Evolutionary conservation across 305 asterid genomes (phyloP).

Genomic region (Fraxinus greggii): DNA sequence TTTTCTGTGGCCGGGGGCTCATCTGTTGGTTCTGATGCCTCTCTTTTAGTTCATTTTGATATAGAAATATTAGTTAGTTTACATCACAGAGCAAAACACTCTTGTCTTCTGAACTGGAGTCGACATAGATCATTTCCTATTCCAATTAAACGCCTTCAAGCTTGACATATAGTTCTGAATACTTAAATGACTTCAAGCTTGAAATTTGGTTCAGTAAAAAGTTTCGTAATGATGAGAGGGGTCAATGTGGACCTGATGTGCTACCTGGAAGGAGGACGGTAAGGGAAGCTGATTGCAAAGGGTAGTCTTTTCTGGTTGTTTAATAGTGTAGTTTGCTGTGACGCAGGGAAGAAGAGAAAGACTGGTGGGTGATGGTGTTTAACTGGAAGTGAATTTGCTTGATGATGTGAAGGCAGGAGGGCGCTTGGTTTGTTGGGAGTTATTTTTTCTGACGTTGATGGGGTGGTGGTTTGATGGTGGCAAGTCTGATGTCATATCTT

Average conservation of each 20-base stretch:
- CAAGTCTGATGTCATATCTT: conserved; percentile 6
- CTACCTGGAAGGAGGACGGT: background rate
- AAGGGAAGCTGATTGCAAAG: background rate
- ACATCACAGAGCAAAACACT: background rate
- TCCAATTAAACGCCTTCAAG: conserved; percentile 7
- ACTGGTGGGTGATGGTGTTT: background rate
- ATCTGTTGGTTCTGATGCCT: conserved; percentile 24
- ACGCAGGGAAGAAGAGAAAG: background rate
- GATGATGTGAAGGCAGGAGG: background rate
- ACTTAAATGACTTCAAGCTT: conserved; percentile 15
- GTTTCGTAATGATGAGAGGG: background rate
- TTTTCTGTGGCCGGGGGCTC: conserved; percentile 4
- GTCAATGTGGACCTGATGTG: background rate
- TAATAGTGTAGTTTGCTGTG: background rate
- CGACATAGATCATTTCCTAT: background rate
- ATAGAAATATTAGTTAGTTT: conserved; percentile 16
- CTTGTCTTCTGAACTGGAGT: background rate
- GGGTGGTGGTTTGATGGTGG: conserved; percentile 1
- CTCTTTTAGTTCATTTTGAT: conserved; percentile 13
- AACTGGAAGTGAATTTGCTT: background rate
- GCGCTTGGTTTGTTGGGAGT: background rate
- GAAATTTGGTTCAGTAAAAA: conserved; percentile 1
- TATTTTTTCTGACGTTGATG: background rate
- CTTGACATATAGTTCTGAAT: conserved; percentile 11
- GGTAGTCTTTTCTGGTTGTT: background rate